These are phyloP conservation scores for Pleodorina starrii DNA, from an alignment of 139 green algal genomes.

Conservation along the genomic window DNA sequence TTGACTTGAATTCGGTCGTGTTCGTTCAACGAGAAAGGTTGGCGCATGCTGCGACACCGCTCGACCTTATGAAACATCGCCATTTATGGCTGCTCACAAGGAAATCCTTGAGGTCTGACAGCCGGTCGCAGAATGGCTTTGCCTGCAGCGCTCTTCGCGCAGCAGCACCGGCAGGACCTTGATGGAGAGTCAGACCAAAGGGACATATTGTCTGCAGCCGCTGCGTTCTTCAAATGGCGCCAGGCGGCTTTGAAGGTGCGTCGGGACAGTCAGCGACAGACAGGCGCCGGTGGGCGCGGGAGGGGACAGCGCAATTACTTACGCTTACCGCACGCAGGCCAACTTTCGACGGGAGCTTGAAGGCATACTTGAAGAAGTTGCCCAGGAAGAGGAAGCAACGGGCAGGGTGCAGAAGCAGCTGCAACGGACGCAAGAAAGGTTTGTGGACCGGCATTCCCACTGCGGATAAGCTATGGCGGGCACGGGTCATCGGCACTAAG, in stretches of 20 bases:
- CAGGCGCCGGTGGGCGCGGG: too few species aligned
- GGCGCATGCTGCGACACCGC: too few species aligned
- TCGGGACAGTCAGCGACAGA: not conserved
- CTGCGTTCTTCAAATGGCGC: slow-evolving; percentile 44
- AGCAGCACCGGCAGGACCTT: not conserved
- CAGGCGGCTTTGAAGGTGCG: slow-evolving; percentile 47
- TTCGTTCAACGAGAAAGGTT: too few species aligned
- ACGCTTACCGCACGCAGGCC: not conserved
- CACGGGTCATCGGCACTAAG: too few species aligned
- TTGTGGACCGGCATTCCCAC: not conserved
- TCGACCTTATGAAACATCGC: too few species aligned
- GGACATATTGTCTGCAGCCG: slow-evolving; percentile 16
- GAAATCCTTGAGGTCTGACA: not conserved
- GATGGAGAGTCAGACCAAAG: not conserved
- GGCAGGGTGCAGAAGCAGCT: slow-evolving; percentile 22
- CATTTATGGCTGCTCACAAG: too few species aligned
- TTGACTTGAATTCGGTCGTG: too few species aligned
- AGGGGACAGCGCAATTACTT: not conserved
- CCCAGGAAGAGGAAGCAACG: slow-evolving; percentile 33
- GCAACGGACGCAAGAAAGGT: slow-evolving; percentile 32
- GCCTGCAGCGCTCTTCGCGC: not conserved
- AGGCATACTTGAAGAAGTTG: slow-evolving; percentile 38
- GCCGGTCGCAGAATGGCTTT: not conserved
- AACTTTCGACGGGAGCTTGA: slow-evolving; percentile 48
- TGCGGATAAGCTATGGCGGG: too few species aligned